Base-by-base conservation (phyloP, 371 early-diverging fungal genomes). In the Mortierella sp. region DNA sequence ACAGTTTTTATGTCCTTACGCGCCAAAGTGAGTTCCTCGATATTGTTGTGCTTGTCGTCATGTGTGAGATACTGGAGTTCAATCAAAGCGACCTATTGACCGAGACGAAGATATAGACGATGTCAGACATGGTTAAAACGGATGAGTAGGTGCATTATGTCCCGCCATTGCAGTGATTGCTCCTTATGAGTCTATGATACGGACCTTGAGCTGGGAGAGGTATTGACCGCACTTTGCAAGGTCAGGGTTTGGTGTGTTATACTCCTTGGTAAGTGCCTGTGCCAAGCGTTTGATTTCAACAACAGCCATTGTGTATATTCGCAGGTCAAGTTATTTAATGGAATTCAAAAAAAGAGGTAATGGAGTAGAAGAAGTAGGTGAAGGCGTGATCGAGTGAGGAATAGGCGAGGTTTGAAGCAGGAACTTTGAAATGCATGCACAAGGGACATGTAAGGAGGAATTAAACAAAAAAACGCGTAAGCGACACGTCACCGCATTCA, bases 201-300 rank as follows among this genome's bases (percentile, higher is more conserved):
- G 29, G 15, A 95, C 95, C 93, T 96, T 96, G 67, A 95, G 89
- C 74, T 92, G 89, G 12, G 89, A 87, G 45, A 96, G 83, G 54
- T 89, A 83, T 56, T 91, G 83, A 23, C 89, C 92, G 77, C 93
- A 90, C 72, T 92, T 93, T 66, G 88, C 83, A 45, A 94, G 87
- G 83, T 95, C 92, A 9, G 93, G 88, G 64, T 89, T 89, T 31
- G 92, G 75, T n/a, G 89, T 75, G 67, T 83, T 85, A 72, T 94
- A 84, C 68, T 94, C 96, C 26, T 85, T 84, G 66, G 85, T 87
- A 28, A 91, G 84, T 63, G 86, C 86, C 66, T 88, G 74, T 59
- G 75, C 80, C 57, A 80, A 58, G 19, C 55, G 49, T 61, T 80
- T 80, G 68, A 80, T 70, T 70, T 80, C 75, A 57, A 67, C 43